Evolutionary conservation across 2,329 filamentous ascomycete species (phyloP).

Genomic region (Domatiomyces catenatus): DNA sequence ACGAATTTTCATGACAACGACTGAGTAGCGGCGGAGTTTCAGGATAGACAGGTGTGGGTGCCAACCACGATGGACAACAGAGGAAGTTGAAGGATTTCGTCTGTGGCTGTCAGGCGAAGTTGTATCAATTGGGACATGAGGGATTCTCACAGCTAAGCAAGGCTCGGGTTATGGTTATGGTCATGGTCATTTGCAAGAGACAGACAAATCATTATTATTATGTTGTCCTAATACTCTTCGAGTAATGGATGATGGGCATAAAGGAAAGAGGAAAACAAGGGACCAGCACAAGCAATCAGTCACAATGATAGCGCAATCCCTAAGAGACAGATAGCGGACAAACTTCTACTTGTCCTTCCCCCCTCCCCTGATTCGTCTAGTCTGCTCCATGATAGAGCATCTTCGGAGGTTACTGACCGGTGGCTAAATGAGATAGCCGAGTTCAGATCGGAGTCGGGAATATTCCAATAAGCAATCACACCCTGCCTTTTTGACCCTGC

Average conservation of each 20-base stretch:
- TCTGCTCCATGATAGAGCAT: background rate
- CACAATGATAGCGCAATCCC: background rate
- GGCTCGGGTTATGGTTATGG: background rate
- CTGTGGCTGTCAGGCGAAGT: background rate
- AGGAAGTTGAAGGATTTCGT: background rate
- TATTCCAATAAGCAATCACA: background rate
- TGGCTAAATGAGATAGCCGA: background rate
- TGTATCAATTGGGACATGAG: background rate
- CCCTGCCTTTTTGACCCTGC: no score
- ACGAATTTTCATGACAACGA: background rate
- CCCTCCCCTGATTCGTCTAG: background rate
- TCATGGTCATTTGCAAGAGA: no score
- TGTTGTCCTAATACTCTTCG: background rate
- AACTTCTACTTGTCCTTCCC: background rate
- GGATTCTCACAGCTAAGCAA: background rate
- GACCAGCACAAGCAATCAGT: background rate
- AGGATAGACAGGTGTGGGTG: background rate
- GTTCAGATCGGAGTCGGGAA: background rate
- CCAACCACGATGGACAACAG: background rate
- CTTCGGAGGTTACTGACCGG: background rate
- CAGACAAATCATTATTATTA: background rate
- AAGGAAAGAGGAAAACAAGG: background rate
- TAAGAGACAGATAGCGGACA: background rate
- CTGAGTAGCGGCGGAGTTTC: background rate
- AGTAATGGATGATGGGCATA: background rate